A percentile compares a stretch with the other conserved stretches of the same genome.
phyloP scores from a whole-genome alignment of 768 basidiomycete species.

The Suillus occidentalis region DNA sequence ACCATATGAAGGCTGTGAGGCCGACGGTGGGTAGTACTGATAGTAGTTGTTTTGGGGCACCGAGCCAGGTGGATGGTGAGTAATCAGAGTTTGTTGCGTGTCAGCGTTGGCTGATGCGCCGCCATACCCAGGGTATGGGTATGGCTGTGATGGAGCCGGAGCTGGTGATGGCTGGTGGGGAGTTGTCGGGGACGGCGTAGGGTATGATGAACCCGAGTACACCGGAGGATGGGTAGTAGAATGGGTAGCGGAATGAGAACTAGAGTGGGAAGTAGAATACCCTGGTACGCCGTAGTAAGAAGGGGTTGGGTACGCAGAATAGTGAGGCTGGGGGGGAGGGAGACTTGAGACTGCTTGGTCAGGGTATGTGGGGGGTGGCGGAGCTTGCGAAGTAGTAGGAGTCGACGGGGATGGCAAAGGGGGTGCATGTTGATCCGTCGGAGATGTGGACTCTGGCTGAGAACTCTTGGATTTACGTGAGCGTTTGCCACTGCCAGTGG shows the following conservation, averaged over 20 bases:
- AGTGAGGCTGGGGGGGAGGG: constrained; percentile 29
- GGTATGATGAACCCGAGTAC: constrained; percentile 17
- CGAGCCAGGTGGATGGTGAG: constrained; percentile 14
- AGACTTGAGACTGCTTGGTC: constrained; percentile 27
- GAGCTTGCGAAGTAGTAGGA: constrained; percentile 27
- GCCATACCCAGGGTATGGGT: constrained; percentile 25
- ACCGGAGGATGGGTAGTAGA: constrained; percentile 6
- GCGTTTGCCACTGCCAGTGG: constrained; percentile 33
- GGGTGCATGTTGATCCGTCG: constrained; percentile 28
- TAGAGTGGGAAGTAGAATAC: constrained; percentile 14
- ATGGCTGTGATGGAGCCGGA: constrained; percentile 17
- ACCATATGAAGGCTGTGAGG: constrained; percentile 28
- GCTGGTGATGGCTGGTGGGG: constrained; percentile 23
- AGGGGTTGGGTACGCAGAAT: constrained; percentile 33
- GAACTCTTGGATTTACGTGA: constrained; percentile 34
- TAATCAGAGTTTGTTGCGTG: constrained; percentile 22
- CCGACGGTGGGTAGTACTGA: constrained; percentile 32
- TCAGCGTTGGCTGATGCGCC: constrained; percentile 21
- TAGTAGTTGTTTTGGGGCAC: constrained; percentile 26
- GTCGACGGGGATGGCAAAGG: constrained; percentile 29
- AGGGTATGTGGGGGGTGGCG: constrained; percentile 29
- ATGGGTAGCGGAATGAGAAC: constrained; percentile 11
- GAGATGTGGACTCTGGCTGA: constrained; percentile 30
- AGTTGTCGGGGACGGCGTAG: constrained; percentile 21
- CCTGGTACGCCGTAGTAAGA: constrained; percentile 33